These are phyloP conservation scores for Collybiopsis confluens DNA, from an alignment of 768 basidiomycete genomes.

Conservation along the genomic window DNA sequence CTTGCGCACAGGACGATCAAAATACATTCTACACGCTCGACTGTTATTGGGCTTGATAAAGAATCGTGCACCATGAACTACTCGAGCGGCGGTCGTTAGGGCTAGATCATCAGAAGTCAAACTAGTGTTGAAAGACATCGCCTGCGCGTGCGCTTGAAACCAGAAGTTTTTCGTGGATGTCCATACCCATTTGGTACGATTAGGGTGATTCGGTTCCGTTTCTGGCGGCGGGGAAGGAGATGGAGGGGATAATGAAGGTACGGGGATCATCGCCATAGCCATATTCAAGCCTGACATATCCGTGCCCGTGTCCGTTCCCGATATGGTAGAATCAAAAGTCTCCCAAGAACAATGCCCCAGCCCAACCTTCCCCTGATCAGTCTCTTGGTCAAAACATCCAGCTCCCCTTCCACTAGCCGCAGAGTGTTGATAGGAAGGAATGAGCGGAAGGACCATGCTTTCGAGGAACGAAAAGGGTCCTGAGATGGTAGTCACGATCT, in stretches of 20 bases:
- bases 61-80: conserved; percentile 50
- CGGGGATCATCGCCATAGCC: not conserved
- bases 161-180: not conserved
- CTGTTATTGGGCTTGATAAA: conserved; percentile 54
- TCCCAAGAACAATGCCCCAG: conserved; percentile 48
- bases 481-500: conserved; percentile 38
- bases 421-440: conserved; percentile 38
- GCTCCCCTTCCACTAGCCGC: conserved; percentile 10
- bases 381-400: not conserved
- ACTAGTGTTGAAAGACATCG: not conserved
- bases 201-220: not conserved
- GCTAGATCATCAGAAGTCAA: not conserved
- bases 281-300: not conserved
- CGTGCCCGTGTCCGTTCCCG: conserved; percentile 3
- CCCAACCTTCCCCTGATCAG: conserved; percentile 22
- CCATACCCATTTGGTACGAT: not conserved
- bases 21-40: conserved; percentile 57
- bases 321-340: conserved; percentile 17
- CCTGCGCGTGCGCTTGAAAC: not conserved
- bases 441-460: conserved; percentile 36
- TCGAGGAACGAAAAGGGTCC: conserved; percentile 41
- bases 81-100: too few relatives aligned
- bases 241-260: not conserved
- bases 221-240: not conserved
- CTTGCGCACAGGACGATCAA: conserved; percentile 43